Conservation (phyloP, 2,329 filamentous ascomycete genomes). For the Neofusicoccum kwambonambiense region DNA sequence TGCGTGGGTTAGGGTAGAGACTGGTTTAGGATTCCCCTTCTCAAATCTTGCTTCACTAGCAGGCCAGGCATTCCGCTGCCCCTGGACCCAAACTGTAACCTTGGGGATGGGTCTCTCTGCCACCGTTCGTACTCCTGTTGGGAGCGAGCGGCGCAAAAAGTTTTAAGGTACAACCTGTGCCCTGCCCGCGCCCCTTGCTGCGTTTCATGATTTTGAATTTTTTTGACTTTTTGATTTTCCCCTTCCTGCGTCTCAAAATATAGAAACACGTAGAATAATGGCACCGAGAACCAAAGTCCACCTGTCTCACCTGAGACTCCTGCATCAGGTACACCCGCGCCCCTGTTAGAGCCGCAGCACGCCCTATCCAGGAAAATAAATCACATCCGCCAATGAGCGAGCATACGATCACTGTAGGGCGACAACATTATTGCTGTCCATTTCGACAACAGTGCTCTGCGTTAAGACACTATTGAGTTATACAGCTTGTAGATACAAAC, state of each 20-base stretch:
- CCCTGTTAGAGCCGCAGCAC: not conserved
- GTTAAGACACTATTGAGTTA: conserved; percentile 15
- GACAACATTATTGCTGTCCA: not conserved
- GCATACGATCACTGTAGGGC: not conserved
- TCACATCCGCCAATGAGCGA: not conserved
- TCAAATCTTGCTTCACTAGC: not conserved
- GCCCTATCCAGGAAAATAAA: not conserved
- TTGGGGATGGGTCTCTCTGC: not conserved
- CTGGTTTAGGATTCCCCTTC: not conserved
- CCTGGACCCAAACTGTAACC: not conserved
- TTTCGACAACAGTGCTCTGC: conserved; percentile 7
- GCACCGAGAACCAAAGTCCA: not conserved
- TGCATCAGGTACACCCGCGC: conserved; percentile 1
- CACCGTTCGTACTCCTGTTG: not conserved
- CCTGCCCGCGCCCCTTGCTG: not conserved
- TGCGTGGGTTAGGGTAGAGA: not conserved
- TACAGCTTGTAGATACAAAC: conserved; percentile 13
- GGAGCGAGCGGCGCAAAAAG: not conserved
- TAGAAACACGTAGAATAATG: not conserved
- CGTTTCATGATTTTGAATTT: conserved; percentile 9
- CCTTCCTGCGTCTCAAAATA: not conserved
- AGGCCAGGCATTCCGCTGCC: not conserved
- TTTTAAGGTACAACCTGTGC: not conserved
- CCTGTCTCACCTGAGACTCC: not conserved
- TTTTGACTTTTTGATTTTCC: not conserved